Conservation (phyloP, 148 eudicot species). For the Amaranthus hypochondriacus region DNA sequence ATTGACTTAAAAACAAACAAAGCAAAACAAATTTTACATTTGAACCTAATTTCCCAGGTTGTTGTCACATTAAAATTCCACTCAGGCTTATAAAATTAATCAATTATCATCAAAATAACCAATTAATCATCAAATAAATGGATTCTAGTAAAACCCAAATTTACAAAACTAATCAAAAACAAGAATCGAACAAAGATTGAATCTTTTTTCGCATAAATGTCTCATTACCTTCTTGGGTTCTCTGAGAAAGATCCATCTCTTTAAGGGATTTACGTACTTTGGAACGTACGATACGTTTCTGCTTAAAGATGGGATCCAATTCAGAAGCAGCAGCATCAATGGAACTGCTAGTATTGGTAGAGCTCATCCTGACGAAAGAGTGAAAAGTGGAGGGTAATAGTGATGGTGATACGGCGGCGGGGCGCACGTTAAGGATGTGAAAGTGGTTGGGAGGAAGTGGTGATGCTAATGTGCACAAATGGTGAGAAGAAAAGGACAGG, state of each 20-base stretch:
- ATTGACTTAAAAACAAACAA: too few relatives aligned
- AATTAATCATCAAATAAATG: background rate
- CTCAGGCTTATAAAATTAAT: background rate
- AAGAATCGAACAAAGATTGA: background rate
- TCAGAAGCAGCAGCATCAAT: conserved; percentile 13
- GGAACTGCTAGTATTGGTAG: conserved; percentile 9
- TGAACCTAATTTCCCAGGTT: background rate
- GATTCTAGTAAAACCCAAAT: conserved; percentile 14
- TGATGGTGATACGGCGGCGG: background rate
- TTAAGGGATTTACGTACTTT: conserved; percentile 57
- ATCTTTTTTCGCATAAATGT: background rate
- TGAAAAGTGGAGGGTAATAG: background rate
- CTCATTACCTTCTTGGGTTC: conserved; percentile 54
- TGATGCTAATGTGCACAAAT: conserved; percentile 24
- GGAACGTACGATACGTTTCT: conserved; percentile 53
- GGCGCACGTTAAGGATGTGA: conserved; percentile 17
- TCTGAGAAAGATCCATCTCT: conserved; percentile 53
- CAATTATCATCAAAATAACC: background rate
- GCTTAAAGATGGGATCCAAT: conserved; percentile 52
- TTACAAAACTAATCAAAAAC: background rate
- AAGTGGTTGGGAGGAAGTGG: conserved; percentile 7
- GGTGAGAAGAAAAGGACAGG: background rate
- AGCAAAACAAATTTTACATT: too few relatives aligned
- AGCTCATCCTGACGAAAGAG: conserved; percentile 31
- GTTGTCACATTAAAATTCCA: background rate